Base-by-base conservation (phyloP, 768 basidiomycete genomes). In the Panellus pusillus region DNA sequence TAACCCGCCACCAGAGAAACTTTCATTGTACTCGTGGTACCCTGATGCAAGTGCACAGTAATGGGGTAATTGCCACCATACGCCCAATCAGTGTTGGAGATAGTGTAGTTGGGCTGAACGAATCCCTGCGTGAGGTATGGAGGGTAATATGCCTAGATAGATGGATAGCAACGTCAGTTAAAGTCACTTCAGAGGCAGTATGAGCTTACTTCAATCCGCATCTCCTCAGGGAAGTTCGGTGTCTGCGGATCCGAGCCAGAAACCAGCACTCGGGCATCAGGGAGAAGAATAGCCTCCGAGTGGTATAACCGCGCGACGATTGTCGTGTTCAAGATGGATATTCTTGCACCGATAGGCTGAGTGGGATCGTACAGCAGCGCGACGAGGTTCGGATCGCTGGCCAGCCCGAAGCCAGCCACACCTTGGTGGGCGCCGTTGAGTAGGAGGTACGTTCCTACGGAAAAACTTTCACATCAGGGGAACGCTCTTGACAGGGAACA, bases 301-400 rank as follows among this genome's bases (percentile, higher is more conserved):
- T 91, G 89, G 60, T 91, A 92, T 66, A 91, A 58, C 14, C 90
- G 82, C 0, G 88, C 80, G 20, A 92, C 82, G 38, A 83, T 87
- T 24, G 88, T 91, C 18, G 67, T 79, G 65, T 76, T 76, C 44
- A 88, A 75, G 62, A 89, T 81, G 9, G 89, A 82, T 57, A 89
- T 73, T 31, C 89, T 83, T 36, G 82, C 78, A 9, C 77, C 72
- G 41, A 83, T 61, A 5, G 89, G 78, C 50, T 78, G 68, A 0
- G 78, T 64, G 0, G 89, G 89, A 63, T 89, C 85, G 58, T 91
- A 91, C 6, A 91, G 75, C 17, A 90, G 56, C 0, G 88, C 89
- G 3, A 68, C 72, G 24, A 83, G 66, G 62, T 89, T 86, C 36
- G 87, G 86, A 49, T 85, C 73, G 8, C 56, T 74, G 1, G 78